These are phyloP conservation scores for Danielia reshetovae DNA, from an alignment of 805 yeast genomes.

Conservation along the genomic window DNA sequence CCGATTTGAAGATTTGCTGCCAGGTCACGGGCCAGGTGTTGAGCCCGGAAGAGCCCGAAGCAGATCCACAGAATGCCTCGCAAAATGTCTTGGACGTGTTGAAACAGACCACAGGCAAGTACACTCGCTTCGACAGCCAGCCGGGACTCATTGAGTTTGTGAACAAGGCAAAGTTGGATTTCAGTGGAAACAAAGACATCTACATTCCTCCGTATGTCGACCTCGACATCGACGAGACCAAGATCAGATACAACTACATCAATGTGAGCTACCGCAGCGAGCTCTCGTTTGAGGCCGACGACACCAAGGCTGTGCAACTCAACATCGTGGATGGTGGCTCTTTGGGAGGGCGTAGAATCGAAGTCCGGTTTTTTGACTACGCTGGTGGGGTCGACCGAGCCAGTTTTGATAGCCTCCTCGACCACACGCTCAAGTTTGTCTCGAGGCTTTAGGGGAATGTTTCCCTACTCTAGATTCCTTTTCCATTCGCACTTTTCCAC, in stretches of 20 bases:
- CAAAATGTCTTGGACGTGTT: neutral
- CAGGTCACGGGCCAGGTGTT: constrained; percentile 34
- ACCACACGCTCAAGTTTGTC: constrained; percentile 18
- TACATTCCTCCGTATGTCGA: constrained; percentile 38
- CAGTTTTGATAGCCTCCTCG: constrained; percentile 23
- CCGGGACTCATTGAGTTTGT: constrained; percentile 43
- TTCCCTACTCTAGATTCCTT: neutral
- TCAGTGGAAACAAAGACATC: constrained; percentile 33
- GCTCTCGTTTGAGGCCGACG: constrained; percentile 37
- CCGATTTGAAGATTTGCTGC: constrained; percentile 46
- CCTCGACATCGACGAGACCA: constrained; percentile 33
- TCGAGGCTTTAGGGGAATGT: constrained; percentile 10
- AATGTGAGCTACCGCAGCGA: constrained; percentile 42
- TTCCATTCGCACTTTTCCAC: neutral
- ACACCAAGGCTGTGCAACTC: constrained; percentile 35
- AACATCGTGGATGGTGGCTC: constrained; percentile 54
- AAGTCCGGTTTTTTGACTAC: constrained; percentile 22
- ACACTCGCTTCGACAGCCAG: constrained; percentile 30
- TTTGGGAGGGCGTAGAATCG: constrained; percentile 51
- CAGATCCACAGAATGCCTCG: constrained; percentile 4
- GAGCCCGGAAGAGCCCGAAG: too few relatives aligned
- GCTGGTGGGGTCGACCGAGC: constrained; percentile 14
- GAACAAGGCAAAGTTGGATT: constrained; percentile 32
- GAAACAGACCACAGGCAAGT: constrained; percentile 20
- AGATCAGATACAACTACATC: constrained; percentile 43